Evolutionary conservation across 495 filamentous ascomycete genomes (phyloP), one percentile per base, ranked within the genome.

Genomic region (Aspergillus baeticus): DNA sequence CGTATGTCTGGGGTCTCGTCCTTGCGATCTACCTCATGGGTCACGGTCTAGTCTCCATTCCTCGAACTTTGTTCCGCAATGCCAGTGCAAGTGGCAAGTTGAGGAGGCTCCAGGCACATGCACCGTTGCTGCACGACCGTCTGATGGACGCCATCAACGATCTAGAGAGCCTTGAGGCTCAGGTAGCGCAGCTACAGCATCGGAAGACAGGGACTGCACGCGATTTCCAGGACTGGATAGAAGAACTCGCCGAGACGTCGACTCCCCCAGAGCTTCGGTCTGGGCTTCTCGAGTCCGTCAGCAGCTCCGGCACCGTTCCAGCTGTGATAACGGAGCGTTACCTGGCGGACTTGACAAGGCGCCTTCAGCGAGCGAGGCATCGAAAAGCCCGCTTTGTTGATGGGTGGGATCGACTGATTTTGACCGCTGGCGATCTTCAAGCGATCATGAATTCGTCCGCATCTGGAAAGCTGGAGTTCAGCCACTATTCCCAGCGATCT

Each of bases 11-110:
- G 88, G 91, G 91, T 58, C 77, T 98, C 61, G 75, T 91, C 3
- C 76, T 97, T 53, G 94, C 91, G 14, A 96, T 98, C 54, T 96
- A 93, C 64, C 80, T 98, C 18, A 97, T 98, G 94, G 94, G 94
- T 6, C 92, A 98, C 62, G 94, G 94, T 10, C 76, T 98, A 35
- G 94, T 98, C 38, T 87, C 94, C 11, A 88, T 98, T 43, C 94
- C 94, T 6, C 81, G 93, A 61, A 81, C 81, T 15, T 70, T 98
- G 1, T 86, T 92, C 65, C 83, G 85, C 42, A 88, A 88, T 63
- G 85, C 91, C 13, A 88, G 85, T 61, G 80, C 88, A 48, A 87
- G 86, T 63, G 81, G 81, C 43, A 82, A 85, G 44, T 66, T 98
- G 38, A 83, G 84, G 50, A 78, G 86, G 26, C 74, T 96, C 17